Evolutionary conservation across 2,329 filamentous ascomycete species (phyloP), one percentile per base, ranked within the genome.

Genomic region (Blastomyces emzantsi): DNA sequence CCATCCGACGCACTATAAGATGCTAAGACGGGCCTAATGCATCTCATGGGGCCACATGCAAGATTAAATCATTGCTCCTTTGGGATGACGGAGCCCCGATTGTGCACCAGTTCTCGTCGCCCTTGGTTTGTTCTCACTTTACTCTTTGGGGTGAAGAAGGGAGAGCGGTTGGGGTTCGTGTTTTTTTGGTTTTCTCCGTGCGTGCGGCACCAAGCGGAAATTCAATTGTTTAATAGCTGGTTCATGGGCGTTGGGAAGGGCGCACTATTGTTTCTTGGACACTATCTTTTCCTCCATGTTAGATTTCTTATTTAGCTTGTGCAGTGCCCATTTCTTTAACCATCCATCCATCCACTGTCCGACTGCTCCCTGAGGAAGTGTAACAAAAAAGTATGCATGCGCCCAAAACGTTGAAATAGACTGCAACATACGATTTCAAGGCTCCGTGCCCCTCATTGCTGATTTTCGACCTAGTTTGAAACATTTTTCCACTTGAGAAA

Each of bases 11-110:
- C 25, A 60, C 57, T 60, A 47, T 60, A 41, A 13, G 41, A 22
- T 43, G 57, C 57, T 60, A 60, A 49, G 17, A 47, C 25, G 8
- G 41, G 39, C 13, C 57, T 47, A 47, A 60, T 47, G 57, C 41
- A 60, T 17, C 57, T 60, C 57, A 47, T 49, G 41, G 25, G 41
- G 22, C 5, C 22, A 51, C 57, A 15, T 47, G 57, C 57, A 60
- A 60, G 22, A 60, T 60, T 60, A 60, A 60, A 60, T 60, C 39
- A 60, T 60, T 60, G 57, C 57, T 47, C 30, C 19, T 47, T 60
- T 30, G 41, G 39, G 41, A 45, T 22, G 22, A 22, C 19, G 17
- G 4, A 47, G 39, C 56, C 56, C 41, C 39, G 2, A 39, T 28
- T 41, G 9, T n/a, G 55, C 13, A n/a, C 6, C 17, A 55, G 28